phyloP scores from a whole-genome alignment of 306 rosid genomes.

The Nissolia schottii region DNA sequence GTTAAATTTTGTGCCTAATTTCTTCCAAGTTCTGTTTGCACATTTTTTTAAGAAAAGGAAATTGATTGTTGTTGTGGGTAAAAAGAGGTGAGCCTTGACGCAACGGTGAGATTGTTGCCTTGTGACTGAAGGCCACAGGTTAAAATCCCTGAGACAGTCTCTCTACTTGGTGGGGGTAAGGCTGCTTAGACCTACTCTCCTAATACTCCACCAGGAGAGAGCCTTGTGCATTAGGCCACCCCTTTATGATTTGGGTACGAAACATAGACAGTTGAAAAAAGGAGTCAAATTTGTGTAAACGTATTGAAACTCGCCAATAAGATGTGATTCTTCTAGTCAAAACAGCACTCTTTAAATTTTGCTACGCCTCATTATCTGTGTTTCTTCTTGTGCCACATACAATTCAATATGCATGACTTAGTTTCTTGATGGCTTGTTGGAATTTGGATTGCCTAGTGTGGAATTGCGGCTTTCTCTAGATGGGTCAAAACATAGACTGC shows the following conservation, averaged over 20 bases:
- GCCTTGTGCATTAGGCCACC: too few relatives aligned
- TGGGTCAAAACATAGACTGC: background rate
- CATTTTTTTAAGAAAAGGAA: background rate
- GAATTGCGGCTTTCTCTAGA: background rate
- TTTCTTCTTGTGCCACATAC: background rate
- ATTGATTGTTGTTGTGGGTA: too few relatives aligned
- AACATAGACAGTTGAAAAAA: background rate
- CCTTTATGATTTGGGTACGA: background rate
- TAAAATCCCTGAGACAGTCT: too few relatives aligned
- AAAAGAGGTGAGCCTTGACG: too few relatives aligned
- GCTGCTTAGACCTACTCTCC: too few relatives aligned
- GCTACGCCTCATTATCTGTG: background rate
- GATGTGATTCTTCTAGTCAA: background rate
- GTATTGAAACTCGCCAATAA: background rate
- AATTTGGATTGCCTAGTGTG: background rate
- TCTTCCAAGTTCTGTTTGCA: background rate
- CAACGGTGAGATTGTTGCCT: too few relatives aligned
- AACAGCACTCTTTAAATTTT: background rate
- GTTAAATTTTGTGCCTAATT: slow-evolving; percentile 1
- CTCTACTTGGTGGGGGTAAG: too few relatives aligned
- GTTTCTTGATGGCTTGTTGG: background rate
- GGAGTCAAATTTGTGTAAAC: background rate
- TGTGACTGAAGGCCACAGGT: too few relatives aligned
- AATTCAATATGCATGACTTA: background rate
- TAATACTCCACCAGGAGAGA: too few relatives aligned